Conservation (phyloP, 1,139 yeast species). For the Diutina scorzettiae region DNA sequence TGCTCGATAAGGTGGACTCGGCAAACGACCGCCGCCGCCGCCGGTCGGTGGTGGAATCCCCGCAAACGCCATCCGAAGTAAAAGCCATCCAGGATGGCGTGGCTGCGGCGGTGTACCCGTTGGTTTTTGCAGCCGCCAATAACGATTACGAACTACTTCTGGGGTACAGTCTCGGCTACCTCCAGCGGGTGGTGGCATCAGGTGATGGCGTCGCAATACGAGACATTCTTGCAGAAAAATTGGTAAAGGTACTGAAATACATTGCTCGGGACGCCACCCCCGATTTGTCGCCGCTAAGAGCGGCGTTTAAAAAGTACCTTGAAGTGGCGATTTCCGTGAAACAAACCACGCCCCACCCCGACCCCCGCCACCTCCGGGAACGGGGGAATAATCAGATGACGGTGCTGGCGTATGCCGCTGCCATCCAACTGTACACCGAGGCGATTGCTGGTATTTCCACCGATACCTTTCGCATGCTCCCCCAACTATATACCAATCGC, state of each 20-base stretch:
- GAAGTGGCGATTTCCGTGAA: not conserved
- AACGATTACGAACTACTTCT: not conserved
- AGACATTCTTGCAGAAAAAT: not conserved
- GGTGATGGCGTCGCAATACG: not conserved
- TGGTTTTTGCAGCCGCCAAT: not conserved
- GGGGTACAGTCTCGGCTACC: not conserved
- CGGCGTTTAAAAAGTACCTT: not conserved
- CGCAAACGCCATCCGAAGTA: not conserved
- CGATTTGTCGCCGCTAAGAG: not conserved
- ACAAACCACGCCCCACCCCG: not conserved
- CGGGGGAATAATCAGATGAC: conserved; percentile 32
- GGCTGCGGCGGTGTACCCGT: conserved; percentile 4
- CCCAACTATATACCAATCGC: conserved; percentile 28
- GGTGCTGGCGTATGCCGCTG: conserved; percentile 28
- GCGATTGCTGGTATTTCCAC: conserved; percentile 16
- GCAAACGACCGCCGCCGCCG: not conserved
- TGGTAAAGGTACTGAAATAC: not conserved
- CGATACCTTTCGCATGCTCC: conserved; percentile 9
- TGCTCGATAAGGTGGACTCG: not conserved
- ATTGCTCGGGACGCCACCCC: not conserved
- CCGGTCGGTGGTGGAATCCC: not conserved
- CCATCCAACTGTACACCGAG: conserved; percentile 28
- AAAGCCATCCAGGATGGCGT: not conserved
- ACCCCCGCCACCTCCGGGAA: conserved; percentile 18
- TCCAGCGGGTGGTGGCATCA: not conserved